phyloP scores from a whole-genome alignment of 2,329 filamentous ascomycete species.

The Cladosporium sp. region DNA sequence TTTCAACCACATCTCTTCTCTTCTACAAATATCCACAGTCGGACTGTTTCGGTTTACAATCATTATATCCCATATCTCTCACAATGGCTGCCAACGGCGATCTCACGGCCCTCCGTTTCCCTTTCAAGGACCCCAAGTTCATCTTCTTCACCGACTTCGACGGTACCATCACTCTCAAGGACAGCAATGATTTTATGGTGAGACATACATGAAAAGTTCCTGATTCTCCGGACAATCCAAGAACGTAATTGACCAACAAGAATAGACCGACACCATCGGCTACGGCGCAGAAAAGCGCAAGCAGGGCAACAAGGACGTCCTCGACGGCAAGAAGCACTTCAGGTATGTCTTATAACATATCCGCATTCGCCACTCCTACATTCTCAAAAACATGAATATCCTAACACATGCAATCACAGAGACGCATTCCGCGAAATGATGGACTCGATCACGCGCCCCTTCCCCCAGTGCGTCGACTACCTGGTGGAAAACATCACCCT shows the following conservation, averaged over 20 bases:
- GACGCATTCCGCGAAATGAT: conserved; percentile 91
- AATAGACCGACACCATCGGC: conserved; percentile 84
- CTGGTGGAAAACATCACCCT: conserved; percentile 80
- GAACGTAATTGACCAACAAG: conserved; percentile 53
- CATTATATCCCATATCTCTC: not conserved
- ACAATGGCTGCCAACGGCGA: conserved; percentile 28
- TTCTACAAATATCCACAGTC: too few species aligned
- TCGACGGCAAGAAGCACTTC: conserved; percentile 68
- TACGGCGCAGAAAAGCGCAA: conserved; percentile 70
- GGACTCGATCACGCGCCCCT: conserved; percentile 76
- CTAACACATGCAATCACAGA: conserved; percentile 38
- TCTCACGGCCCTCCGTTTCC: conserved; percentile 43
- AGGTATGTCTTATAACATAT: too few species aligned
- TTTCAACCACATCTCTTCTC: too few species aligned
- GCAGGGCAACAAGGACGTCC: conserved; percentile 70
- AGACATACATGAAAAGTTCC: too few species aligned
- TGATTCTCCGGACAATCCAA: too few species aligned
- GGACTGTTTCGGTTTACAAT: too few species aligned
- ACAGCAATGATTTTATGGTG: conserved; percentile 66
- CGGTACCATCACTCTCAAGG: conserved; percentile 80
- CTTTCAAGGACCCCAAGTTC: conserved; percentile 65
- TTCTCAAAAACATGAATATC: conserved; percentile 1
- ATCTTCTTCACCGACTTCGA: conserved; percentile 99
- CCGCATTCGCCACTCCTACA: conserved; percentile 9
- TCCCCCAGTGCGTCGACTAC: conserved; percentile 73